Conservation (phyloP, 768 basidiomycete species). For the Phallus indusiatus region DNA sequence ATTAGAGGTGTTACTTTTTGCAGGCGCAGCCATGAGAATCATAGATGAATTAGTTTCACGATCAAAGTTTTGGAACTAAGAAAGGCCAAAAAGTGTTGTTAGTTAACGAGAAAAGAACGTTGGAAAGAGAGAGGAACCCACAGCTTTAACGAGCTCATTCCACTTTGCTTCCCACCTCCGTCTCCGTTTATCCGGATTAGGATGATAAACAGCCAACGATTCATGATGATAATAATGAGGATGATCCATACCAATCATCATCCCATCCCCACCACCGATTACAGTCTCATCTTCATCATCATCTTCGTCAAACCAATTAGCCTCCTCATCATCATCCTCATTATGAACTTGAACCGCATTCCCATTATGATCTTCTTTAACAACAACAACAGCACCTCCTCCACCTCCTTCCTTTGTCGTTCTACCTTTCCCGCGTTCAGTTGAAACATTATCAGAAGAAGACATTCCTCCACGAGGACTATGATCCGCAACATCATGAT, state of each 20-base stretch:
- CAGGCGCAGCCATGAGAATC: slow-evolving; percentile 63
- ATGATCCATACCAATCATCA: slow-evolving; percentile 48
- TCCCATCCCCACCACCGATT: too few relatives aligned
- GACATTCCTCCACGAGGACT: not conserved
- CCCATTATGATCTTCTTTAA: not conserved
- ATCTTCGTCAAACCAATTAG: slow-evolving; percentile 69
- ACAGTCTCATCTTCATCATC: slow-evolving; percentile 45
- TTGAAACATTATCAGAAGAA: not conserved
- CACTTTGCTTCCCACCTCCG: slow-evolving; percentile 67
- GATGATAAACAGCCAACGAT: slow-evolving; percentile 46
- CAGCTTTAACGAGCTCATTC: slow-evolving; percentile 67
- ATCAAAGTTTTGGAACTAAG: slow-evolving; percentile 68
- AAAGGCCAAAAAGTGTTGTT: not conserved
- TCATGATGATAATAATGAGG: slow-evolving; percentile 52
- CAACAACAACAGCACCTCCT: slow-evolving; percentile 7
- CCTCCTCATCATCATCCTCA: slow-evolving; percentile 33
- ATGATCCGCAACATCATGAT: not conserved
- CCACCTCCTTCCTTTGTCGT: slow-evolving; percentile 12
- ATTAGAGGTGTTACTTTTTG: slow-evolving; percentile 53
- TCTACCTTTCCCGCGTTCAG: slow-evolving; percentile 20
- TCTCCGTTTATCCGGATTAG: slow-evolving; percentile 54
- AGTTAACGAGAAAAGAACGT: not conserved
- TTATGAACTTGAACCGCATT: not conserved
- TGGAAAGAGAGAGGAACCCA: slow-evolving; percentile 24
- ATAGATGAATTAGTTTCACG: slow-evolving; percentile 75